Percentiles rank a stretch among this genome's conserved stretches.
phyloP scores from a whole-genome alignment of 208 protist genomes.

The Trypanosoma lewisi region DNA sequence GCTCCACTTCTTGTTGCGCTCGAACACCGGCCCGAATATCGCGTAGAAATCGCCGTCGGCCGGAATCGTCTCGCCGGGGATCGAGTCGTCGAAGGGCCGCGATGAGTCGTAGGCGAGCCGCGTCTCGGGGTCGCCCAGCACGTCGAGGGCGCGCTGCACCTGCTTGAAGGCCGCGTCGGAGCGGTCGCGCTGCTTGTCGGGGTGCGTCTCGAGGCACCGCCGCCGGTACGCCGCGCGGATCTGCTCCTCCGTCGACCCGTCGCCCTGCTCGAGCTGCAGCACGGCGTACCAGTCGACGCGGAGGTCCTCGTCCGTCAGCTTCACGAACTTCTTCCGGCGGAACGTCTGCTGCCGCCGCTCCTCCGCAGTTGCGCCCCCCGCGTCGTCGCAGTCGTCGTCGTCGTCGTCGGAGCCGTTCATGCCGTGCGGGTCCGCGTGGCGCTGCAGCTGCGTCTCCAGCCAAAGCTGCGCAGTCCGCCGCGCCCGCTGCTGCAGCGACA shows the following conservation, averaged over 20 bases:
- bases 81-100: slow-evolving; percentile 92
- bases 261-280: slow-evolving; percentile 58
- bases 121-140: slow-evolving; percentile 87
- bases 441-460: slow-evolving; percentile 35
- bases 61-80: slow-evolving; percentile 67
- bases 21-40: slow-evolving; percentile 90
- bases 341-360: slow-evolving; percentile 34
- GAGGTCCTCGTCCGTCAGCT: slow-evolving; percentile 78
- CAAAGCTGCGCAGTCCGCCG: slow-evolving; percentile 36
- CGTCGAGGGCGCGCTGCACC: slow-evolving; percentile 94
- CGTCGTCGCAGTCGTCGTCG: slow-evolving; percentile 28
- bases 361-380: slow-evolving; percentile 18
- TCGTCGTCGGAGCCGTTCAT: slow-evolving; percentile 23
- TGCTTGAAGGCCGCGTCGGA: slow-evolving; percentile 92
- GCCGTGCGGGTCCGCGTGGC: slow-evolving; percentile 47
- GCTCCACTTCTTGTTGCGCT: slow-evolving; percentile 92
- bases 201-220: slow-evolving; percentile 93
- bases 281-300: slow-evolving; percentile 87
- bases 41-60: slow-evolving; percentile 84
- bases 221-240: slow-evolving; percentile 88
- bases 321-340: slow-evolving; percentile 73
- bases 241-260: slow-evolving; percentile 66
- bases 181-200: slow-evolving; percentile 91
- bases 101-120: slow-evolving; percentile 93
- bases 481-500: slow-evolving; percentile 49